Evolutionary conservation across 371 early-diverging fungal species (phyloP), one percentile per base, ranked within the genome.

Genomic region (Mucor velutinosus): DNA sequence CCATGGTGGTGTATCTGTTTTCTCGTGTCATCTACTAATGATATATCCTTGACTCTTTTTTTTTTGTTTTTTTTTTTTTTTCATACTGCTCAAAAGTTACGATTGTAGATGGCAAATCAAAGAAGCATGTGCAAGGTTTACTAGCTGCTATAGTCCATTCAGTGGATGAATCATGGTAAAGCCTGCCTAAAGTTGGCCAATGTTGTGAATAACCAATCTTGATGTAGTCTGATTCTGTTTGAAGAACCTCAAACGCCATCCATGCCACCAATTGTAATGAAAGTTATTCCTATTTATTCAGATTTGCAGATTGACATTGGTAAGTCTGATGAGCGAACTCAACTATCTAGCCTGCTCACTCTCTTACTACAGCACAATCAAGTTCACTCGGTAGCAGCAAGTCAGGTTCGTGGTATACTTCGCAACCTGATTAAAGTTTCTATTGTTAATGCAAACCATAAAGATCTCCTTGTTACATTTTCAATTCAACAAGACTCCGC

Each of bases 381-480:
- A 61, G 55, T 17, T 7, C 10, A 19, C 53, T 29, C 14, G 33
- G 45, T 17, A 56, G 11, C 15, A 33, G 43, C 14, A 53, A 55
- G 4, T 41, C 66, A 32, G 66, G 66, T 58, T 57, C 30, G 33
- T 53, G 14, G 1, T 30, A n/a, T 29, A 43, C 23, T 29, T 23
- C 11, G 19, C 19, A 17, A 11, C 25, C 29, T 37, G 35, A 39
- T 47, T 39, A 59, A 23, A 59, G 37, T 23, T 21, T 37, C 59
- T 23, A 63, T 29, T 33, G 30, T 57, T 59, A 59, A 59, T 59
- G 59, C 59, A 64, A 21, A 10, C 10, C n/a, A 39, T 49, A 32
- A 51, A 77, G 77, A 67, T 66, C 57, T 77, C 3, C 47, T 74
- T 27, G 74, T 74, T 58, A 76, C 76, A 57, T 62, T 77, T 45